Evolutionary conservation across 495 filamentous ascomycete species (phyloP).

Genomic region (Aspergillus nanangensis): DNA sequence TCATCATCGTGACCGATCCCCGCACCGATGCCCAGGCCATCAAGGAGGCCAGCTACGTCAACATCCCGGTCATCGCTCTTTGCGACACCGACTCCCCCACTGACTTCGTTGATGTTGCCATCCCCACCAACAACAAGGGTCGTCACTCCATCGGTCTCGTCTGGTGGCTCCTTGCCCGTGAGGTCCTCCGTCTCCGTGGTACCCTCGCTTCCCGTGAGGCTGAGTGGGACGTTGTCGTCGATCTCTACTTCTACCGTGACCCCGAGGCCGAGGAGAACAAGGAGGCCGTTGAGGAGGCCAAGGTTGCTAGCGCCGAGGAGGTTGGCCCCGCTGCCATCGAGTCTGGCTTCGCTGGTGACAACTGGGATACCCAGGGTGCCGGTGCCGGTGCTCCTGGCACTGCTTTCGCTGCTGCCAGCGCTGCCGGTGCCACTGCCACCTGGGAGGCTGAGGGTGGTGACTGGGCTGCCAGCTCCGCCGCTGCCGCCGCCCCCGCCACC

Average conservation of each 20-base stretch:
- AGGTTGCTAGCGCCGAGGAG: slow-evolving; percentile 77
- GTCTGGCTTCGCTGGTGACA: slow-evolving; percentile 66
- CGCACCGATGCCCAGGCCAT: slow-evolving; percentile 99
- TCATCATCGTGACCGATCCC: slow-evolving; percentile 98
- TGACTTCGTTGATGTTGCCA: slow-evolving; percentile 98
- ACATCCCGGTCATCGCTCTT: slow-evolving; percentile 98
- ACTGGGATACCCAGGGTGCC: slow-evolving; percentile 53
- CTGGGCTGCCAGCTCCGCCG: slow-evolving; percentile 61
- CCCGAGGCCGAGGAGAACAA: slow-evolving; percentile 97
- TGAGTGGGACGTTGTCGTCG: slow-evolving; percentile 97
- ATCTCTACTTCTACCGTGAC: slow-evolving; percentile 99
- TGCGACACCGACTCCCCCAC: slow-evolving; percentile 99
- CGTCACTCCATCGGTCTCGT: slow-evolving; percentile 96
- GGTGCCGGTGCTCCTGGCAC: slow-evolving; percentile 54
- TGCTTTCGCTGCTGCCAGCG: slow-evolving; percentile 58
- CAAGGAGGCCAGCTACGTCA: slow-evolving; percentile 99
- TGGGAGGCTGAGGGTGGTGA: slow-evolving; percentile 80
- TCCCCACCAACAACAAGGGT: slow-evolving; percentile 99
- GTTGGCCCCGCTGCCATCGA: slow-evolving; percentile 75
- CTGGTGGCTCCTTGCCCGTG: slow-evolving; percentile 99
- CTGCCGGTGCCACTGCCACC: slow-evolving; percentile 57
- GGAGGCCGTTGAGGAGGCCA: slow-evolving; percentile 67
- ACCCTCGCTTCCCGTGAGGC: slow-evolving; percentile 90
- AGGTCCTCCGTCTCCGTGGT: slow-evolving; percentile 97
- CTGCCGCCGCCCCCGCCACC: slow-evolving; percentile 45